A percentile compares a stretch with the other conserved stretches of the same genome.
Evolutionary conservation across 768 basidiomycete species (phyloP).

Genomic region (Lanmaoa pseudosensibilis): DNA sequence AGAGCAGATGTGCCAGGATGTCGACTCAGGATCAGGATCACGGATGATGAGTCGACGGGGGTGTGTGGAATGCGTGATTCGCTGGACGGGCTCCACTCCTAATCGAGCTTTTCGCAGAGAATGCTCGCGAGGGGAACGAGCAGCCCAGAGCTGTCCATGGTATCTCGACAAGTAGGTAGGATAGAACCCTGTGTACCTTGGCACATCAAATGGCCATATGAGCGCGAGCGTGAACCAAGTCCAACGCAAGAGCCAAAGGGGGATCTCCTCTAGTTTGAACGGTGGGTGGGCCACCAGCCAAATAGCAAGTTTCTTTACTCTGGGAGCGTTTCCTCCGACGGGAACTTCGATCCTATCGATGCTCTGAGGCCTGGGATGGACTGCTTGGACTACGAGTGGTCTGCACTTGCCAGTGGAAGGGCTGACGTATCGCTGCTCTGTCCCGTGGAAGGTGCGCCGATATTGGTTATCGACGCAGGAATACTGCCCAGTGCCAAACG

Average conservation of each 20-base stretch:
- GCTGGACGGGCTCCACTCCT: slow-evolving; percentile 2
- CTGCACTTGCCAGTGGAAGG: slow-evolving; percentile 25
- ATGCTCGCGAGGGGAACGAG: slow-evolving; percentile 23
- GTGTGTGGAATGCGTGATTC: slow-evolving; percentile 12
- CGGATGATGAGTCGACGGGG: slow-evolving; percentile 21
- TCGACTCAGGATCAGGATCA: neutral
- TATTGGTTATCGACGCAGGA: slow-evolving; percentile 22
- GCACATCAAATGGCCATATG: slow-evolving; percentile 11
- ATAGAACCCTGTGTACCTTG: slow-evolving; percentile 8
- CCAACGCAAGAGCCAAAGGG: slow-evolving; percentile 20
- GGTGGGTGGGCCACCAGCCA: slow-evolving; percentile 15
- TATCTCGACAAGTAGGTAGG: slow-evolving; percentile 20
- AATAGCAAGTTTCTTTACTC: slow-evolving; percentile 15
- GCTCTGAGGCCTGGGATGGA: slow-evolving; percentile 5
- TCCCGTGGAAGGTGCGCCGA: slow-evolving; percentile 13
- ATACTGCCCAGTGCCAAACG: neutral
- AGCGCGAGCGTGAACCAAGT: slow-evolving; percentile 16
- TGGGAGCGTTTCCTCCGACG: neutral
- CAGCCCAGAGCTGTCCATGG: slow-evolving; percentile 24
- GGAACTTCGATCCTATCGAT: neutral
- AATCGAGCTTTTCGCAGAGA: slow-evolving; percentile 11
- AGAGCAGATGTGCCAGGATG: slow-evolving; percentile 2
- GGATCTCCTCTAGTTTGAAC: neutral
- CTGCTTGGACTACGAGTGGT: slow-evolving; percentile 24
- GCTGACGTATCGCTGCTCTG: slow-evolving; percentile 25